These are phyloP conservation scores for Pichia sp. DNA, from an alignment of 1,139 yeast species.

Conservation along the genomic window DNA sequence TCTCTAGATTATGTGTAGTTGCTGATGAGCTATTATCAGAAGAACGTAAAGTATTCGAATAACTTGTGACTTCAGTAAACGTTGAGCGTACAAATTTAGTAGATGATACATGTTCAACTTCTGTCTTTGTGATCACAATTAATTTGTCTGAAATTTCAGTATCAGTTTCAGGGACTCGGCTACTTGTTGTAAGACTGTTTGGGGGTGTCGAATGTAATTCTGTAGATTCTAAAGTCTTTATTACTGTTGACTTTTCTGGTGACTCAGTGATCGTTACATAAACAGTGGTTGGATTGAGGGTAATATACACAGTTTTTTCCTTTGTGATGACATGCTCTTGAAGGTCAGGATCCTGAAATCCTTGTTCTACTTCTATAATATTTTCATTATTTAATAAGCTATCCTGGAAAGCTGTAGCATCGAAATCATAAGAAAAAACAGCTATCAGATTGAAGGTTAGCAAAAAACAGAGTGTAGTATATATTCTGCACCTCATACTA, in stretches of 20 bases:
- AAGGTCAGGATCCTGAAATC: neutral
- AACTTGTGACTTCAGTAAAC: too few relatives aligned
- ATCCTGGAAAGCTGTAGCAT: too few relatives aligned
- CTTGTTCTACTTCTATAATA: neutral
- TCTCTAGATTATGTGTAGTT: too few relatives aligned
- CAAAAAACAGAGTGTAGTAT: too few relatives aligned
- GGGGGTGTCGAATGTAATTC: too few relatives aligned
- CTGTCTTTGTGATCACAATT: neutral
- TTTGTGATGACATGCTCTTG: constrained; percentile 7
- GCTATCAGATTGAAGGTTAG: too few relatives aligned
- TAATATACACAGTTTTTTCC: constrained; percentile 20
- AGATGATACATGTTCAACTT: neutral
- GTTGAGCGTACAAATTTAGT: neutral
- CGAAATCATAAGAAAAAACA: too few relatives aligned
- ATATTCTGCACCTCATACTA: too few relatives aligned
- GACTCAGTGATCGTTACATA: constrained; percentile 22
- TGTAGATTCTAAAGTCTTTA: too few relatives aligned
- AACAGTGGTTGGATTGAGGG: constrained; percentile 21
- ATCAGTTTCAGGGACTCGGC: neutral
- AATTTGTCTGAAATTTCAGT: neutral
- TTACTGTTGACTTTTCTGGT: neutral
- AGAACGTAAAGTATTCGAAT: too few relatives aligned
- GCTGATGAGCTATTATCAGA: too few relatives aligned
- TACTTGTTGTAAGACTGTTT: neutral
- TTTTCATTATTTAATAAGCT: neutral